Evolutionary conservation across 192 early-diverging fungal species (phyloP).

Genomic region (Entomortierella parvispora): DNA sequence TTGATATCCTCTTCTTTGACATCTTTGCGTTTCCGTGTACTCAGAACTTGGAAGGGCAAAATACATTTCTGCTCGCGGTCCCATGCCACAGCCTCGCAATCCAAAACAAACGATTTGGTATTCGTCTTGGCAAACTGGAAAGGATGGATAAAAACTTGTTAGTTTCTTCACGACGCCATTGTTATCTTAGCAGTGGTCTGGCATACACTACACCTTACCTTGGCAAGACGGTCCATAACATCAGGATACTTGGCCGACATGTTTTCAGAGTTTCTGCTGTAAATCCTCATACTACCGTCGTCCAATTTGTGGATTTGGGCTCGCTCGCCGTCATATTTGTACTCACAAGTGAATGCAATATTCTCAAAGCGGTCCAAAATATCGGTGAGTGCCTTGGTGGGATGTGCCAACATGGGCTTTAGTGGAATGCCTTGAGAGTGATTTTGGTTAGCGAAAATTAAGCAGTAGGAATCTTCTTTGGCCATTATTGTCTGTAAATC

Average conservation of each 20-base stretch:
- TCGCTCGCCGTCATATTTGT: constrained; percentile 91
- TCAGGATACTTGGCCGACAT: constrained; percentile 94
- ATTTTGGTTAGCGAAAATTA: neutral
- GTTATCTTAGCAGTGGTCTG: neutral
- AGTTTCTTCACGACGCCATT: neutral
- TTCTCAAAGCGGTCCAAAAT: constrained; percentile 95
- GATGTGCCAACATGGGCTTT: constrained; percentile 99
- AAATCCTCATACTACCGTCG: constrained; percentile 83
- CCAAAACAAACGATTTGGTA: constrained; percentile 92
- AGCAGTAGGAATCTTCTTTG: neutral
- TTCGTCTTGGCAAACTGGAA: constrained; percentile 61
- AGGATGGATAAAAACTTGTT: constrained; percentile 15
- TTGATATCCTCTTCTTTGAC: constrained; percentile 92
- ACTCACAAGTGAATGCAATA: constrained; percentile 95
- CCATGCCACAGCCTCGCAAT: constrained; percentile 99
- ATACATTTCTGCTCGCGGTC: constrained; percentile 87
- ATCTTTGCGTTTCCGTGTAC: constrained; percentile 95
- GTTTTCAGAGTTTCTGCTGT: constrained; percentile 96
- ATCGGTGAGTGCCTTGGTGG: constrained; percentile 93
- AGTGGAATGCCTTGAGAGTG: constrained; percentile 81
- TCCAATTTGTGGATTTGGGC: constrained; percentile 85
- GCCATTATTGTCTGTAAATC: neutral
- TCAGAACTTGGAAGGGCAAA: constrained; percentile 96
- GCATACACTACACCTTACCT: constrained; percentile 57
- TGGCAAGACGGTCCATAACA: constrained; percentile 79